Evolutionary conservation across 2,329 filamentous ascomycete species (phyloP), one percentile per base, ranked within the genome.

Genomic region (Monosporascus sp.): DNA sequence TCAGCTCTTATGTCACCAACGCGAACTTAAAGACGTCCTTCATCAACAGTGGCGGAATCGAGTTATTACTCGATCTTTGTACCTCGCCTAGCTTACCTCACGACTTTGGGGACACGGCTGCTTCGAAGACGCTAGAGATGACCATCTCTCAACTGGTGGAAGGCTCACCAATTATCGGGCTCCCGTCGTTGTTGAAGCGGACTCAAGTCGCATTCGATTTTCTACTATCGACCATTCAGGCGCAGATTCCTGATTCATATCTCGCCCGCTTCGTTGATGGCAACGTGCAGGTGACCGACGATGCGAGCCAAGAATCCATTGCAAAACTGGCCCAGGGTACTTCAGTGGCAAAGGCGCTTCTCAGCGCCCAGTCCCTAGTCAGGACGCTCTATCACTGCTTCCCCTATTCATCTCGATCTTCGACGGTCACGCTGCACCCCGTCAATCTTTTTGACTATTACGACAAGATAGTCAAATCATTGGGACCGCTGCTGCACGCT

Each of bases 361-460:
- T 93, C 43, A 86, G 86, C 51, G 78, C 88, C 11, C 88, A 95
- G 65, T 86, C 85, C 3, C 79, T 97, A 8, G 83, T 91, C 40
- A 86, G 86, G 60, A 84, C 90, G 22, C 77, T 95, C 37, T 86
- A 85, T 37, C 81, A 88, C 53, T 86, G 88, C 55, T 96, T 89
- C 67, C 84, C 85, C 49, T 85, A 82, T 65, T 83, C 84, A 53
- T 81, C 82, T 51, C 80, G 90, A 53, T 81, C 85, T 26, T 78
- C 82, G 50, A 75, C 74, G 9, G 80, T 84, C 31, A 80, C 87
- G 11, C 88, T 97, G 63, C 84, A 82, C 51, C 80, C 84, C 26
- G 81, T 95, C 61, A 96, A 96, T 65, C 80, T 96, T 22, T 90
- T 86, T 35, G 93, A 97, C 68, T 86, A 90, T 67, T 96, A 96